phyloP scores from a whole-genome alignment of 2,329 filamentous ascomycete species.

The Alternaria tenuissima region DNA sequence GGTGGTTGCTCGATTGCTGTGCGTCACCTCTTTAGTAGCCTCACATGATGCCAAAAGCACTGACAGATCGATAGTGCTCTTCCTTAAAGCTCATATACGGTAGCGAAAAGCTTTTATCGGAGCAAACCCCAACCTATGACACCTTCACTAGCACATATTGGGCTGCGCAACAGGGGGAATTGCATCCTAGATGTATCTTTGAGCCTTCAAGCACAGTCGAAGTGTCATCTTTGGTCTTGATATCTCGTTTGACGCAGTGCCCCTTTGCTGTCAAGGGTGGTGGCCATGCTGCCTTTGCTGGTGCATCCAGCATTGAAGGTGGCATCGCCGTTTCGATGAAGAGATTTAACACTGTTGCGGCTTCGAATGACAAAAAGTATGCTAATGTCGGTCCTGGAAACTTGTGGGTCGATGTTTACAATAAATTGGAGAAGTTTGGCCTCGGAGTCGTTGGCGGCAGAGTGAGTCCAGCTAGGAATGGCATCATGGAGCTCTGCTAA shows the following conservation, averaged over 20 bases:
- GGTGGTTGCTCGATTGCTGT: constrained; percentile 33
- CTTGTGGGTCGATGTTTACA: constrained; percentile 48
- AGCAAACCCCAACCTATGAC: constrained; percentile 26
- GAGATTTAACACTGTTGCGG: constrained; percentile 37
- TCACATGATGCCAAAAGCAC: constrained; percentile 2
- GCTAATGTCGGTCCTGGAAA: constrained; percentile 45
- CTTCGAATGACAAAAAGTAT: constrained; percentile 33
- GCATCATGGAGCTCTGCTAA: background rate
- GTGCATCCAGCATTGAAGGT: constrained; percentile 53
- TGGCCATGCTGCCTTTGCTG: constrained; percentile 53
- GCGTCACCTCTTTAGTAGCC: constrained; percentile 16
- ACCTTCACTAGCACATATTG: constrained; percentile 36
- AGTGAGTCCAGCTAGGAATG: constrained; percentile 36
- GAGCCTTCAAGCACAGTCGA: constrained; percentile 29
- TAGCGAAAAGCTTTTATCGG: constrained; percentile 21
- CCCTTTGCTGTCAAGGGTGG: constrained; percentile 57
- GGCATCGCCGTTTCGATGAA: constrained; percentile 56
- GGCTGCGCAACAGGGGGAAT: constrained; percentile 36
- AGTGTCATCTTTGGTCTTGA: constrained; percentile 29
- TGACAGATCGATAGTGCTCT: constrained; percentile 28
- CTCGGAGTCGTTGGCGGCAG: constrained; percentile 46
- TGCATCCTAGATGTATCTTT: constrained; percentile 41
- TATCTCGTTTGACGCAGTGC: constrained; percentile 37
- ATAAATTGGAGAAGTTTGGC: constrained; percentile 30
- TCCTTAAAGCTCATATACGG: constrained; percentile 35